Conservation (phyloP, 345 rosid species). For the Barbarea vulgaris region DNA sequence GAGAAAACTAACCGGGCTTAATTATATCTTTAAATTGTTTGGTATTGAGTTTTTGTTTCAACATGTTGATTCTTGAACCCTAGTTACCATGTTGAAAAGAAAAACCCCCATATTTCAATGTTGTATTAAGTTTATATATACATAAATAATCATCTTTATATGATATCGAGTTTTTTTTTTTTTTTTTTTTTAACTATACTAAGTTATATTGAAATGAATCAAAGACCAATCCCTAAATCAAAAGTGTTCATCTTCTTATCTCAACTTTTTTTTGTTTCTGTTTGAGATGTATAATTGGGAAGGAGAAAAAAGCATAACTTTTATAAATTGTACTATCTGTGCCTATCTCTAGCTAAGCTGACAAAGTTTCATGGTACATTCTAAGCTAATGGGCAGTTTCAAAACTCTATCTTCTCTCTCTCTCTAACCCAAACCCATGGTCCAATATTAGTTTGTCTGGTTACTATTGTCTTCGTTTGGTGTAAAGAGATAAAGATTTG, state of each 20-base stretch:
- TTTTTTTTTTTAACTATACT: background rate
- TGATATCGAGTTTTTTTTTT: background rate
- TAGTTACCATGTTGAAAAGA: constrained; percentile 11
- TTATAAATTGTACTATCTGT: constrained; percentile 28
- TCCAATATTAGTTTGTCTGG: constrained; percentile 48
- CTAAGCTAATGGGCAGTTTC: constrained; percentile 40
- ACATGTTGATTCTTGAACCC: constrained; percentile 23
- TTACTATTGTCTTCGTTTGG: constrained; percentile 49
- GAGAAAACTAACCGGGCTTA: constrained; percentile 1
- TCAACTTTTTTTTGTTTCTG: background rate
- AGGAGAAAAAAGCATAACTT: constrained; percentile 13
- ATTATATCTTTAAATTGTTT: constrained; percentile 10
- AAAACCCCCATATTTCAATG: background rate
- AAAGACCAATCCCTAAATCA: constrained; percentile 1
- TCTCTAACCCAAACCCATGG: constrained; percentile 32
- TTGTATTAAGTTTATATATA: constrained; percentile 20
- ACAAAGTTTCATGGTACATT: constrained; percentile 42
- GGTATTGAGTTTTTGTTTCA: constrained; percentile 9
- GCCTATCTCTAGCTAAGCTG: constrained; percentile 39
- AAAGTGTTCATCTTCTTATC: background rate
- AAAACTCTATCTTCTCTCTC: constrained; percentile 38
- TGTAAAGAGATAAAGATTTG: constrained; percentile 47
- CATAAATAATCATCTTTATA: background rate
- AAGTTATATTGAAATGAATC: constrained; percentile 16
- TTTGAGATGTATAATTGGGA: constrained; percentile 13